Evolutionary conservation across 306 rosid genomes (phyloP).

Genomic region (Citrullus mucosospermus): DNA sequence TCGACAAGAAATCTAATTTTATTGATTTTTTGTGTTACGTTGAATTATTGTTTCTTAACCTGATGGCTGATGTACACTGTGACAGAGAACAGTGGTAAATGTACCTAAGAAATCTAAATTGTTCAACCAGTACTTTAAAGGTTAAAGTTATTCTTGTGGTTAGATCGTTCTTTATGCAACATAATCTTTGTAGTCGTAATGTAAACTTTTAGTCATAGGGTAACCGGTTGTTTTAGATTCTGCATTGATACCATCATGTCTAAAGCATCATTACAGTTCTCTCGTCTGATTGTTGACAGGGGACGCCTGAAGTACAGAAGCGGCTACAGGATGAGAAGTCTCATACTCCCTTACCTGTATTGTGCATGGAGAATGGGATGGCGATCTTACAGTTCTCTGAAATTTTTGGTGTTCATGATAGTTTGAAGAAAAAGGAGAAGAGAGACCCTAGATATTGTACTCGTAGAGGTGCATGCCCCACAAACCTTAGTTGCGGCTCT

Average conservation of each 20-base stretch:
- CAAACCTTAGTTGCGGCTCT: constrained; percentile 7
- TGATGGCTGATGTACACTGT: not conserved
- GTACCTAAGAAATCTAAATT: not conserved
- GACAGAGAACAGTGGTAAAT: not conserved
- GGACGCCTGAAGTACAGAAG: constrained; percentile 40
- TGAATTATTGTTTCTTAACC: not conserved
- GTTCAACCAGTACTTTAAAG: not conserved
- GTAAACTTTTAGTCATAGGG: not conserved
- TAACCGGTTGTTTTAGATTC: not conserved
- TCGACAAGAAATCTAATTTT: not conserved
- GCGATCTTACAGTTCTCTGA: constrained; percentile 79
- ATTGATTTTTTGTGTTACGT: not conserved
- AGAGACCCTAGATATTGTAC: constrained; percentile 55
- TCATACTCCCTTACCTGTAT: constrained; percentile 57
- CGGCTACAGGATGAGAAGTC: constrained; percentile 16
- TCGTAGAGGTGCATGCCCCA: constrained; percentile 43
- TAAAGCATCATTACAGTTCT: not conserved
- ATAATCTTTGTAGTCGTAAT: not conserved
- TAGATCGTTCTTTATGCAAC: not conserved
- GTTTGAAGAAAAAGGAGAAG: constrained; percentile 67
- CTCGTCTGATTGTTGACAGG: constrained; percentile 28
- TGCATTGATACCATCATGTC: not conserved
- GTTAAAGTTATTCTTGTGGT: not conserved
- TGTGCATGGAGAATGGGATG: constrained; percentile 79
- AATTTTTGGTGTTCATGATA: constrained; percentile 73